phyloP scores from a whole-genome alignment of 805 yeast species.

The Torulaspora gathmanii region DNA sequence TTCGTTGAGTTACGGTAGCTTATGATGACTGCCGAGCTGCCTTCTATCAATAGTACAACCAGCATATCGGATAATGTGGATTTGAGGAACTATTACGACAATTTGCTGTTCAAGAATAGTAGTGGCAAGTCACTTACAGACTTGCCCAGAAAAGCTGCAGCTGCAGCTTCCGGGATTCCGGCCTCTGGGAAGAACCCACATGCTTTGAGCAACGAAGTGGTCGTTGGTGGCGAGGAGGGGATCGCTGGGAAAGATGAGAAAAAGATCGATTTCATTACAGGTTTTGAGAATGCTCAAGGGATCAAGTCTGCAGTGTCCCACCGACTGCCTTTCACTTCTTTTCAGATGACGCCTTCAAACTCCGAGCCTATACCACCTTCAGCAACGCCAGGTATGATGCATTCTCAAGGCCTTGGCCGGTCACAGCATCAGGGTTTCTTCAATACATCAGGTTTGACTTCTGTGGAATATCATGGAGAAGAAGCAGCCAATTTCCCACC shows the following conservation, averaged over 20 bases:
- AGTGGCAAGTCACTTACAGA: constrained; percentile 35
- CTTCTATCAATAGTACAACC: constrained; percentile 34
- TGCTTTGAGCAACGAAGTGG: constrained; percentile 4
- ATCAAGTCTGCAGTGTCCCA: constrained; percentile 1
- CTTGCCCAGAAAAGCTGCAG: constrained; percentile 24
- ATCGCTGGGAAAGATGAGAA: constrained; percentile 3
- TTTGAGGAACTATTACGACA: constrained; percentile 34
- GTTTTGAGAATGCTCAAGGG: constrained; percentile 17
- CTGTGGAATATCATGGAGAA: constrained; percentile 1
- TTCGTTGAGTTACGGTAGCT: not conserved
- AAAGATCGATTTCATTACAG: constrained; percentile 28
- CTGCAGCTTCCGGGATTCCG: constrained; percentile 5
- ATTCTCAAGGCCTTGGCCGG: not conserved
- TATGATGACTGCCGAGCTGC: constrained; percentile 25
- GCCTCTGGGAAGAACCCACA: constrained; percentile 6
- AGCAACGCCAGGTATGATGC: constrained; percentile 2
- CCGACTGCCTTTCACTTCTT: constrained; percentile 13
- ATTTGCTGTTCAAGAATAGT: constrained; percentile 31
- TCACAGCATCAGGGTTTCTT: constrained; percentile 15
- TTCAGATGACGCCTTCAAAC: constrained; percentile 24
- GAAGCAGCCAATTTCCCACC: constrained; percentile 6
- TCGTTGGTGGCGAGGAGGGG: not conserved
- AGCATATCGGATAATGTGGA: constrained; percentile 35
- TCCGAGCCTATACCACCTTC: constrained; percentile 22
- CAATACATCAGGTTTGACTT: constrained; percentile 4